These are phyloP conservation scores for Boletus sensibilis DNA, from an alignment of 768 basidiomycete species.

Conservation along the genomic window DNA sequence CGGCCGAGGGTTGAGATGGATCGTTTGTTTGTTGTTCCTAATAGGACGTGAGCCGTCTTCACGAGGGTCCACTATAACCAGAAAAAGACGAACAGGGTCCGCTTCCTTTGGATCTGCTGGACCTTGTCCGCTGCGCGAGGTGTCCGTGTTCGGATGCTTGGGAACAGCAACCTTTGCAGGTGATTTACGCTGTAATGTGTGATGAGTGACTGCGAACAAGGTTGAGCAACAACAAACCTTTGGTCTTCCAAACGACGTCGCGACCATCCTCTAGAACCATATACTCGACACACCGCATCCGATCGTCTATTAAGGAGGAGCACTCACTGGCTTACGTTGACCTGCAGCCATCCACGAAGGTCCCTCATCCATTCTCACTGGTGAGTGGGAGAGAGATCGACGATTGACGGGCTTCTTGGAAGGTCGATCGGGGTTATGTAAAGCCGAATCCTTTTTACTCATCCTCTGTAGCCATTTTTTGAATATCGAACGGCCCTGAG, in stretches of 20 bases:
- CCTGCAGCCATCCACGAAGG: background rate
- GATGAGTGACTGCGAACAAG: background rate
- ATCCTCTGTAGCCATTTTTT: no score
- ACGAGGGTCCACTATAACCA: no score
- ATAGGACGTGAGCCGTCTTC: no score
- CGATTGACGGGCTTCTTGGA: no score
- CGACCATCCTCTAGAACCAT: background rate
- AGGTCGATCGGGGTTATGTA: no score
- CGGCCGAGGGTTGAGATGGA: no score
- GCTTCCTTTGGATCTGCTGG: fast-evolving
- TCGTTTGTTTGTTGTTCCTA: no score
- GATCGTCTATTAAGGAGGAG: background rate
- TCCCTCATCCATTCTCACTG: no score
- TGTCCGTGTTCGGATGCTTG: background rate
- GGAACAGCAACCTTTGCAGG: background rate
- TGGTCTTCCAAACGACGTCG: no score
- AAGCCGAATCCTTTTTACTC: no score
- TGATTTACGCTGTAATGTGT: background rate
- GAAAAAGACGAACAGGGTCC: background rate
- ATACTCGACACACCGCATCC: background rate
- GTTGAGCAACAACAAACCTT: background rate
- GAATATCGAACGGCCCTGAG: no score
- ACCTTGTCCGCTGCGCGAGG: background rate
- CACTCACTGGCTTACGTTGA: background rate
- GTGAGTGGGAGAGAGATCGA: no score